Evolutionary conservation across 2,329 filamentous ascomycete genomes (phyloP).

Genomic region (Colletotrichum chlorophyti): DNA sequence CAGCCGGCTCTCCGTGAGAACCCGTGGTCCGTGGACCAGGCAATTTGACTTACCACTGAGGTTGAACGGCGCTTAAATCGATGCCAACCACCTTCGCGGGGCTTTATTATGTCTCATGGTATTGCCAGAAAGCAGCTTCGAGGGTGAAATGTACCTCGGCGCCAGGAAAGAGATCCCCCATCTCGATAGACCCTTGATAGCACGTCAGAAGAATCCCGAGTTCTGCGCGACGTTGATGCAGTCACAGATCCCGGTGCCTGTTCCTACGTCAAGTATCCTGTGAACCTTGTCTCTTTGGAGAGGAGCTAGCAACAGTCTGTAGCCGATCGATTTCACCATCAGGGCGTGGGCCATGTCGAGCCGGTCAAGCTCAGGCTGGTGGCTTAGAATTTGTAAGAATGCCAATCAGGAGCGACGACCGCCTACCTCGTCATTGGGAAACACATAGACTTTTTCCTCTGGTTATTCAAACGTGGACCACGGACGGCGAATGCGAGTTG

Average conservation of each 20-base stretch:
- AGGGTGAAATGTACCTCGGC: not conserved
- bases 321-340: not conserved
- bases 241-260: constrained; percentile 65
- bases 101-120: not conserved
- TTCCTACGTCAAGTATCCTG: constrained; percentile 63
- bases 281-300: constrained; percentile 1
- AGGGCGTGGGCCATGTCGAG: not conserved
- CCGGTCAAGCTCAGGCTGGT: constrained; percentile 6
- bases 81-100: constrained; percentile 9
- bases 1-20: too few species aligned
- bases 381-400: not conserved
- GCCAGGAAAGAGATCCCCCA: not conserved
- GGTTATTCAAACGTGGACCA: not conserved
- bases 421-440: constrained; percentile 42
- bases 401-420: not conserved
- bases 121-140: not conserved
- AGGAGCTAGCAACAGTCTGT: constrained; percentile 9
- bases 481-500: not conserved
- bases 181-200: constrained; percentile 4
- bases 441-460: constrained; percentile 33
- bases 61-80: constrained; percentile 11
- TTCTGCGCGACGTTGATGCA: not conserved
- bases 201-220: not conserved
- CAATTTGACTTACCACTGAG: not conserved
- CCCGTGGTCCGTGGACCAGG: too few species aligned